These are phyloP conservation scores for Populus simonii DNA, from an alignment of 345 rosid genomes.

Conservation along the genomic window DNA sequence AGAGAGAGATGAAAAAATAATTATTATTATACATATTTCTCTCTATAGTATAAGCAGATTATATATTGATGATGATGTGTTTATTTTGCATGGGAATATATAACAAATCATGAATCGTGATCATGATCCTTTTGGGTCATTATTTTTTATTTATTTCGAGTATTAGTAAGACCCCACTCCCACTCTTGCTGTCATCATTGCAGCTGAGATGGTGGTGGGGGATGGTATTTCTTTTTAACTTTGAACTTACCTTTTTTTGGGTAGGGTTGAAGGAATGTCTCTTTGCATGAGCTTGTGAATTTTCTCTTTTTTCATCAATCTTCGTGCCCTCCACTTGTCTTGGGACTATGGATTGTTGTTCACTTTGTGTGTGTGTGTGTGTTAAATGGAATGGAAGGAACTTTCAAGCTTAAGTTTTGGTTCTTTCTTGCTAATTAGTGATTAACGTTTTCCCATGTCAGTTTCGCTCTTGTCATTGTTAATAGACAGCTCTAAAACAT, in stretches of 20 bases:
- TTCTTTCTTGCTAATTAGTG: not conserved
- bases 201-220: slow-evolving; percentile 48
- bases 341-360: slow-evolving; percentile 6
- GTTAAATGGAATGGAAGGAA: not conserved
- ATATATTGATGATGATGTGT: not conserved
- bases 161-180: slow-evolving; percentile 17
- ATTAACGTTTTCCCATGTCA: not conserved
- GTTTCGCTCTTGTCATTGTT: not conserved
- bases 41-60: not conserved
- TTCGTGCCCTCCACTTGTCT: slow-evolving; percentile 25
- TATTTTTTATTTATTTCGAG: not conserved
- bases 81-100: slow-evolving; percentile 40
- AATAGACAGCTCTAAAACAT: not conserved
- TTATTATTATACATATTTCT: not conserved
- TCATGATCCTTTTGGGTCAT: not conserved
- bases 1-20: not conserved
- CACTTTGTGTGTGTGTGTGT: not conserved
- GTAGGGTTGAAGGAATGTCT: slow-evolving; percentile 40
- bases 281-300: slow-evolving; percentile 31
- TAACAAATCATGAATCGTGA: not conserved
- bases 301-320: slow-evolving; percentile 12
- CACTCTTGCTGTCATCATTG: slow-evolving; percentile 41
- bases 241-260: slow-evolving; percentile 13
- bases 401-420: not conserved
- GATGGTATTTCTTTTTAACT: slow-evolving; percentile 25